These are phyloP conservation scores for Paraconiothyrium sp. DNA, from an alignment of 2,329 filamentous ascomycete genomes.

Conservation along the genomic window DNA sequence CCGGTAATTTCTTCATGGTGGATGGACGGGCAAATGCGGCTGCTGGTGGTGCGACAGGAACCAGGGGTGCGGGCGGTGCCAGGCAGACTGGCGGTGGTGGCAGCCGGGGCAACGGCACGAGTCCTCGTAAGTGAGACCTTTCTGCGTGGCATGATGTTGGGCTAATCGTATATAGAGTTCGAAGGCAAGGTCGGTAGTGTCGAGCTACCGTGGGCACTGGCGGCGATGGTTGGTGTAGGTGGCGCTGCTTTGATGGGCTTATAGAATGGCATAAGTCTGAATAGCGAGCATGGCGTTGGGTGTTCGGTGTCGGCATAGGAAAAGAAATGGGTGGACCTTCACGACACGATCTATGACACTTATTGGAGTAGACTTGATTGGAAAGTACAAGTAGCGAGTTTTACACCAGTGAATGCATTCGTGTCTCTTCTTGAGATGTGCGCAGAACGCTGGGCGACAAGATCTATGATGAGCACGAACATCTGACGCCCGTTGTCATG, in stretches of 20 bases:
- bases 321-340: background rate
- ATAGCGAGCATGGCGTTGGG: background rate
- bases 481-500: too few relatives aligned
- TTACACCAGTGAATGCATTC: background rate
- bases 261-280: background rate
- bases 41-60: constrained; percentile 20
- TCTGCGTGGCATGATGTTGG: background rate
- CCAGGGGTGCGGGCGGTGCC: background rate
- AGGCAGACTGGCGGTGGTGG: constrained; percentile 26
- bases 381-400: background rate
- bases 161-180: constrained; percentile 1
- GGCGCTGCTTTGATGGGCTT: constrained; percentile 22
- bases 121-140: background rate
- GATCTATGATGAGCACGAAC: too few relatives aligned
- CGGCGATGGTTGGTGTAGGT: constrained; percentile 21
- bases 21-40: constrained; percentile 35
- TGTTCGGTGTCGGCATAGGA: background rate
- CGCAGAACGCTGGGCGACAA: too few relatives aligned
- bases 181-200: constrained; percentile 13
- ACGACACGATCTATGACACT: background rate
- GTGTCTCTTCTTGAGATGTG: background rate
- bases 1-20: constrained; percentile 48
- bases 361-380: background rate
- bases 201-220: constrained; percentile 17
- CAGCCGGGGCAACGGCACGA: constrained; percentile 17